Evolutionary conservation across 176 grass and related monocot genomes (phyloP), one percentile per base, ranked within the genome.

Genomic region (Phragmites australis): DNA sequence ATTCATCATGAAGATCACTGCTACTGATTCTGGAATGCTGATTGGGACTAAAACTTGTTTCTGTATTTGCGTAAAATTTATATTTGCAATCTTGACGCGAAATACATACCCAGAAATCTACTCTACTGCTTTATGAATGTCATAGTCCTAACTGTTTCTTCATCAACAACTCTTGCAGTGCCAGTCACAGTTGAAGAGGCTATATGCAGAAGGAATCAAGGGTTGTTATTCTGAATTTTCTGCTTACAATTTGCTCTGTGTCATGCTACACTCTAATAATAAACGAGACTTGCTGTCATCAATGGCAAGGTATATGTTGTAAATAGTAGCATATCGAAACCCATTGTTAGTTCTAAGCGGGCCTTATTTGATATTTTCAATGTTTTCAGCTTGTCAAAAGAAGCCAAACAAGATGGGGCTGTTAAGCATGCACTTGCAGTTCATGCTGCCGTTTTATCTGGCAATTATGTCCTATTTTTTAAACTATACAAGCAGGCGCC

Each of bases 381-480:
- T 72, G 31, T 74, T 88, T 78, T 82, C 89, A 94, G 95, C 70
- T 89, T 97, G 67, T 93, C 95, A 60, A 85, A 78, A 81, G 85
- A 93, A 83, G 78, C 92, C 49, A 97, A 89, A 86, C 56, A 84
- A 80, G 86, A 97, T 89, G 86, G 76, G 74, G 92, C 90, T 49
- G 87, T 97, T 66, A 94, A 94, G 78, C 95, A 97, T 87, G 92
- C 95, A 60, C 95, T 94, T 62, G 79, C 84, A 60, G 95, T 97
- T 75, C 95, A 88, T 66, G 72, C 88, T 71, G 88, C 95, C 77
- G 90, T 94, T 81, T 94, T 84, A 87, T 97, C 92, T 69, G 86
- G 95, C 75, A 97, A 94, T 82, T 97, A 94, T 78, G 87, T 97
- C 7, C 70, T 93, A 51, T 97, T 92, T 85, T 97, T 97, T 60